A percentile compares a stretch with the other conserved stretches of the same genome.
These are phyloP conservation scores for Royoungia palumana DNA, from an alignment of 768 basidiomycete genomes.

Conservation along the genomic window DNA sequence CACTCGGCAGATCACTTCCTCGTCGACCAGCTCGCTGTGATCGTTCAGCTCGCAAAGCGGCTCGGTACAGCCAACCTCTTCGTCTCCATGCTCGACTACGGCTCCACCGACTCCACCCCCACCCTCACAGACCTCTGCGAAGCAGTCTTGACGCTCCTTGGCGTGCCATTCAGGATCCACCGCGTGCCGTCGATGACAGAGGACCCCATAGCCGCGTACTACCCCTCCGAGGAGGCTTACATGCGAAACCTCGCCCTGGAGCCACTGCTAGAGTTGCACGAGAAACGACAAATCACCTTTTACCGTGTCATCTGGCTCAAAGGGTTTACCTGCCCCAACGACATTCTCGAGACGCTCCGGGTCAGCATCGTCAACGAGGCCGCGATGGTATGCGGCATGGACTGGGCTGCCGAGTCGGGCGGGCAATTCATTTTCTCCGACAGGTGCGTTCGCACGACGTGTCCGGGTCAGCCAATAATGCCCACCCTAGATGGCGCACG, in stretches of 20 bases:
- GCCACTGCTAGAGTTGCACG: constrained; percentile 78
- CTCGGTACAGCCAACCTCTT: constrained; percentile 89
- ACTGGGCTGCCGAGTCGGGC: constrained; percentile 98
- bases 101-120: constrained; percentile 91
- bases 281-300: constrained; percentile 78
- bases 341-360: constrained; percentile 93
- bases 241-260: constrained; percentile 91
- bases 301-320: constrained; percentile 95
- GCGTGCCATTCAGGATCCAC: constrained; percentile 89
- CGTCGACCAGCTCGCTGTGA: constrained; percentile 96
- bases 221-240: constrained; percentile 92
- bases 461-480: neutral
- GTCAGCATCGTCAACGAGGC: constrained; percentile 89
- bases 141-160: constrained; percentile 88
- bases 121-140: constrained; percentile 94
- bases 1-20: constrained; percentile 99
- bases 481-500: constrained; percentile 77
- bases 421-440: constrained; percentile 98
- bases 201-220: constrained; percentile 86
- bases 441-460: constrained; percentile 50
- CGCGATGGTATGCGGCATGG: constrained; percentile 99
- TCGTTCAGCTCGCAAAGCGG: constrained; percentile 90
- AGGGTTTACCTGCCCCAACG: constrained; percentile 98
- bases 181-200: constrained; percentile 91
- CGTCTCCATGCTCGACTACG: constrained; percentile 97